Base-by-base conservation (phyloP, 2,329 filamentous ascomycete species). In the Rhinocladiella mackenziei region DNA sequence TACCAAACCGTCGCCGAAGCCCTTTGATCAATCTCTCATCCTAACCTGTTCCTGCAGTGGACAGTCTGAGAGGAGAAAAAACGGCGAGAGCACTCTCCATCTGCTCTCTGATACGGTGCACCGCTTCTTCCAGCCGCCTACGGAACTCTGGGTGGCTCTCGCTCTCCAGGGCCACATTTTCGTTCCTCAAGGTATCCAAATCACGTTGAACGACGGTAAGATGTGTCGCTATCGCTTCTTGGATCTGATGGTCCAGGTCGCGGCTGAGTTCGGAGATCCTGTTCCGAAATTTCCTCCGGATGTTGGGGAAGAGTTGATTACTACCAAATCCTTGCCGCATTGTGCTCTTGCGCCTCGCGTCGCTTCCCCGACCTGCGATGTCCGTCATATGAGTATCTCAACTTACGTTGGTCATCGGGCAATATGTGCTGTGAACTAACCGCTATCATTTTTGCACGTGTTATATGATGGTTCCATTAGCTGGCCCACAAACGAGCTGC, bases 121-220 rank as follows among this genome's bases (percentile, higher is more conserved):
- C 39, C 13, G 18, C 20, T 13, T 8, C 20, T 15, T 41, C 39
- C 5, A 41, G 14, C 30, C 29, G 39, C 10, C 1, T 4, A 9
- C 39, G 25, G 30, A 41, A 41, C 39, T 34, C 18, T 13, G 29
- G 30, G 13, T 41, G 29, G 11, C 20, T 32, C 20, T 41, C 39
- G 39, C 39, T 41, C 39, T 41, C 39, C 39, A 41, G 39, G 13
- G 29, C 39, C 39, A 41, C 39, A 18, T 41, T 34, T 11, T 34
- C 30, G 39, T 34, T 34, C 18, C 18, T 41, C 39, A 41, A 15
- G 17, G 30, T 41, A 18, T 41, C 39, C 29, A 41, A 11, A 20
- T 41, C 39, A 10, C 29, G 19, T 15, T 41, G 39, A n/a, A 41
- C 13, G 10, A 20, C 20, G 39, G 29, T 29, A 17, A 41, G 39